Base-by-base conservation (phyloP, 1,284 basidiomycete species). In the Trametes hirsuta region DNA sequence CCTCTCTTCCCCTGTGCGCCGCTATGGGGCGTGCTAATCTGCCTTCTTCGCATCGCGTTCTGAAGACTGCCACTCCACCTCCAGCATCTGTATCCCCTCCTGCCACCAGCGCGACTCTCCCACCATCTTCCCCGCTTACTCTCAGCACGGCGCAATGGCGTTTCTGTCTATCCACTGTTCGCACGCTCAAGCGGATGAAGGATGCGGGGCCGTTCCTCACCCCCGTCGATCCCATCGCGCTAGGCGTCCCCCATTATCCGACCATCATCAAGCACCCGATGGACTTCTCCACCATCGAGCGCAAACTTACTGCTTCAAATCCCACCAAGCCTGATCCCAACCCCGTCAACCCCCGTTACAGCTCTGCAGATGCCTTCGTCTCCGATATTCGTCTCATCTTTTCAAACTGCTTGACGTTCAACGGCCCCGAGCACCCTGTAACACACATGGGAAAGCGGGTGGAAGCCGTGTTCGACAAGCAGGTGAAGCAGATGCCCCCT, bases 271-370 rank as follows among this genome's bases (percentile, higher is more conserved):
- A 88, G 69, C 85, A 84, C 36, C 97, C 97, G 0, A 98, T 98
- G 94, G 97, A 99, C 74, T 84, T 99, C 51, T 84, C 87, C n/a
- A 97, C 96, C 22, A 86, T 98, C 63, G 97, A 98, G 76, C 86
- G 86, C 69, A 97, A 98, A 77, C 81, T 98, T 41, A 72, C 75
- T 34, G 85, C 90, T 1, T 91, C 91, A 9, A 93, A 91, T 68
- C 91, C 93, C 4, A 74, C 79, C 66, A 94, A 93, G 74, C 87
- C 86, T 35, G 90, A 93, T 63, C 74, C 80, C 15, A 90, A 88
- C 68, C 75, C 79, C 1, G 73, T 76, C 48, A 91, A 91, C 67
- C 91, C 91, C 15, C 88, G 87, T 14, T 97, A 96, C 71, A 66
- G 74, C 50, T 85, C 72, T 58, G 86, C 87, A 1, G 88, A 94